Conservation (phyloP, 805 yeast genomes). For the Hanseniaspora singularis region DNA sequence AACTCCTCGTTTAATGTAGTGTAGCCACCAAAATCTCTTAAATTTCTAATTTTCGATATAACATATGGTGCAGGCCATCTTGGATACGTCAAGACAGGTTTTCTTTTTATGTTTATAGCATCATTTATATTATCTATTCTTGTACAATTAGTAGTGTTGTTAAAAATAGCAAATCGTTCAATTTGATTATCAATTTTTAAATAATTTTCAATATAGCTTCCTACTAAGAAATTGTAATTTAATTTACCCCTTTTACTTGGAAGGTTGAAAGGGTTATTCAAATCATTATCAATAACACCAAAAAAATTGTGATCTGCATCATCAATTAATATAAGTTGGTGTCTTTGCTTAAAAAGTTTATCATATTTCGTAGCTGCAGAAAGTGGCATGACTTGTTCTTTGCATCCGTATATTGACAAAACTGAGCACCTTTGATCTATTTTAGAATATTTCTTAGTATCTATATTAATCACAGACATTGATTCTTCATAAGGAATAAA, state of each 20-base stretch:
- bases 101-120: not conserved
- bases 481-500: constrained; percentile 43
- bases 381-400: constrained; percentile 54
- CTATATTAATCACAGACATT: constrained; percentile 37
- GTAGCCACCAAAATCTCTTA: constrained; percentile 76
- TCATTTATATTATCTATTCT: not conserved
- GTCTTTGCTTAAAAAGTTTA: constrained; percentile 43
- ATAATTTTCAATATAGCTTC: constrained; percentile 25
- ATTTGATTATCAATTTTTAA: constrained; percentile 38
- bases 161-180: constrained; percentile 36
- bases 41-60: constrained; percentile 39
- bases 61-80: constrained; percentile 23
- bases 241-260: constrained; percentile 40
- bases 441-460: constrained; percentile 32
- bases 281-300: constrained; percentile 34
- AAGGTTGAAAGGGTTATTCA: constrained; percentile 27
- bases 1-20: constrained; percentile 28
- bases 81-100: constrained; percentile 1
- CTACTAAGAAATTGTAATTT: constrained; percentile 49
- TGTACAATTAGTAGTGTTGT: constrained; percentile 15
- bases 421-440: constrained; percentile 41
- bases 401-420: constrained; percentile 57
- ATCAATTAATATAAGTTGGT: constrained; percentile 45
- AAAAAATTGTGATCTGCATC: constrained; percentile 75
- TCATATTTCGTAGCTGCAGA: constrained; percentile 51